Evolutionary conservation across 148 eudicot genomes (phyloP), one percentile per base, ranked within the genome.

Genomic region (Heliosperma pusillum): DNA sequence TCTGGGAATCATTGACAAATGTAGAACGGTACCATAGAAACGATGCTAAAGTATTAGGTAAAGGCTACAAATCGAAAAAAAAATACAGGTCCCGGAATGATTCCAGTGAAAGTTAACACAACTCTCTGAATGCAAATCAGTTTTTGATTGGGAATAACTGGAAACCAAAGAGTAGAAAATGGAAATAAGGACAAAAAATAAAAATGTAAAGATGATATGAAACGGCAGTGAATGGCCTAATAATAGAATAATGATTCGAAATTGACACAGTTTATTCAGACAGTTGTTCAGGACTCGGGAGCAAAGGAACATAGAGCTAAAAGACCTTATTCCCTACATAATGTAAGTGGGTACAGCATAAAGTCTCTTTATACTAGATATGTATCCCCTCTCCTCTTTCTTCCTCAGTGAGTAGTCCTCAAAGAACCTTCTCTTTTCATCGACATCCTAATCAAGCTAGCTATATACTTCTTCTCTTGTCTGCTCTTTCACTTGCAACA

Each of bases 281-380:
- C 76, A 78, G 52, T 65, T 65, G 47, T 64, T 53, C 68, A 27
- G 30, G 59, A 53, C 25, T 53, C 59, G 21, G 30, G 59, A 53
- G 40, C 64, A 67, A 67, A 57, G 78, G 78, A 72, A 59, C 40
- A 55, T 52, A 77, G 50, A 67, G 7, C 42, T 70, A 77, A 66
- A 73, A 4, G 33, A 74, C 71, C 78, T 69, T 89, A 85, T 87
- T 86, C 88, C 80, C 82, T 79, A 72, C 79, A 79, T 78, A 25
- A 73, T 61, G 78, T 78, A 73, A 83, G 89, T 87, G 93, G 88
- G 92, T 77, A 86, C 81, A 83, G 83, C 85, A 80, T 86, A 91
- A 91, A 89, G 93, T 82, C 68, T 74, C 86, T 86, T 91, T 87
- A 81, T 78, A 78, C 85, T 69, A 82, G 70, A 74, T 74, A 74